Base-by-base conservation (phyloP, 371 early-diverging fungal genomes). In the Syncephalastrum racemosum region DNA sequence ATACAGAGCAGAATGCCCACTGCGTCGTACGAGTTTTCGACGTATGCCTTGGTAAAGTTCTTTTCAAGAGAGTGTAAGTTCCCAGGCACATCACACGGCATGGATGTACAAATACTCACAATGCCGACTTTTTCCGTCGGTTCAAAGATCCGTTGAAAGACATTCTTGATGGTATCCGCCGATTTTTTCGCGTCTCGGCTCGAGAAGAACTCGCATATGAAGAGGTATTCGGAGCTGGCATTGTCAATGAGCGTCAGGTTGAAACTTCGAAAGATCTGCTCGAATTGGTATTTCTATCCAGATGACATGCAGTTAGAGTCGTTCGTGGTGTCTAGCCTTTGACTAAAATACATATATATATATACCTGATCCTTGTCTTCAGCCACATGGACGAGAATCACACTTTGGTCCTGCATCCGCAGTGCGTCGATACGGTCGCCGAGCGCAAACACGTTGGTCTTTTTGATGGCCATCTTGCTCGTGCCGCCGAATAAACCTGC, bases 201-300 rank as follows among this genome's bases (percentile, higher is more conserved):
- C 25, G 84, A 73, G 64, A 96, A 96, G 71, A 94, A 97, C 55
- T 94, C 93, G 27, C 82, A 73, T 24, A 89, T 81, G 60, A 97
- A 97, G 36, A 90, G 75, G 68, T 92, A 96, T 72, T 97, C 97
- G 6, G 94, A 88, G 42, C 90, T 86, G 15, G 95, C 93, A 63
- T 95, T 95, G 74, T 97, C 97, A 49, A 91, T 86, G 50, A 97
- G 67, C 4, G 94, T 85, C 36, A 93, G 77, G 51, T 90, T 88
- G 73, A 90, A 85, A 64, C 92, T 92, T 63, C 92, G 84, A 61
- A 95, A 94, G 0, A 97, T 59, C 43, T 73, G 78, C 56, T 93
- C 93, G 42, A 88, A 86, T 50, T 89, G 82, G 58, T 82, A 84
- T 75, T 81, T 85, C 80, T 86, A 75, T 42, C 23, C 16, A 24